Evolutionary conservation across 179 eudicot species (phyloP).

Genomic region (Silene noctiflora): DNA sequence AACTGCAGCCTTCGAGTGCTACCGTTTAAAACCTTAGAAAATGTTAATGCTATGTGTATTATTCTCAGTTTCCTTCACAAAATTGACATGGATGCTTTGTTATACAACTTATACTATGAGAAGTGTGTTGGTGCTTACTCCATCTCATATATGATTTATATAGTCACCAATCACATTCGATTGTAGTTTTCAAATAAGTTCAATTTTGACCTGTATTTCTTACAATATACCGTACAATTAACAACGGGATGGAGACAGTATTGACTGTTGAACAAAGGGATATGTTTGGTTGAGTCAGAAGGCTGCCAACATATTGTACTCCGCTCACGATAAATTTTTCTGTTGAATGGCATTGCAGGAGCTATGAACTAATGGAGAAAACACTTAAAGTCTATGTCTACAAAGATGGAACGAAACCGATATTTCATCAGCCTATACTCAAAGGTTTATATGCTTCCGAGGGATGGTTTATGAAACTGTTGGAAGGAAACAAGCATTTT

Average conservation of each 20-base stretch:
- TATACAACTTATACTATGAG: neutral
- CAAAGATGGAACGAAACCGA: slow-evolving; percentile 67
- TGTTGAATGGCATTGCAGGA: slow-evolving; percentile 43
- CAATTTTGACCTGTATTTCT: neutral
- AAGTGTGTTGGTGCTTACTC: neutral
- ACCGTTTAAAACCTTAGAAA: neutral
- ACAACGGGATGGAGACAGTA: neutral
- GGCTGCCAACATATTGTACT: neutral
- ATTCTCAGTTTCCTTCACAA: neutral
- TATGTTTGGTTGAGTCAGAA: neutral
- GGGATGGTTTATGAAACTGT: slow-evolving; percentile 89
- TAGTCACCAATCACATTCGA: neutral
- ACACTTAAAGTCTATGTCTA: slow-evolving; percentile 70
- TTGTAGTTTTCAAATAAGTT: neutral
- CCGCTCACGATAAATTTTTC: neutral
- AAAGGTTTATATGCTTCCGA: slow-evolving; percentile 86
- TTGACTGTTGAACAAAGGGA: neutral
- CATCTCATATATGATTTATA: neutral
- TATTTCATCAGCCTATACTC: slow-evolving; percentile 77
- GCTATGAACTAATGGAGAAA: slow-evolving; percentile 76
- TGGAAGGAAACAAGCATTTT: slow-evolving; percentile 58
- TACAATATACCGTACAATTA: neutral
- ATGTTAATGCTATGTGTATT: neutral
- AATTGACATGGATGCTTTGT: neutral
- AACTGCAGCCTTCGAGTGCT: neutral